Evolutionary conservation across 331 rosid genomes (phyloP), one percentile per base, ranked within the genome.

Genomic region (Malus hybrid): DNA sequence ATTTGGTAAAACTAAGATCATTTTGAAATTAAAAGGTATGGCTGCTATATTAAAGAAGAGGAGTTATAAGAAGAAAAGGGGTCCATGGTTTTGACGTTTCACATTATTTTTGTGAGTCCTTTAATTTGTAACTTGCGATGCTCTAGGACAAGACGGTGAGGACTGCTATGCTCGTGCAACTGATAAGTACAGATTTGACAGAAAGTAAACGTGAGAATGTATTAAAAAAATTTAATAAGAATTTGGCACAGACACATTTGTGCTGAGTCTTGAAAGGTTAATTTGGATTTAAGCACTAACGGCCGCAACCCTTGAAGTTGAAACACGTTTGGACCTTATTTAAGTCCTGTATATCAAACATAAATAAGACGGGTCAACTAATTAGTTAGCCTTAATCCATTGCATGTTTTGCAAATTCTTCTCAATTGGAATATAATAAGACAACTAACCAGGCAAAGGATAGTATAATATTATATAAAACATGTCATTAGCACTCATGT

Each of bases 221-320:
- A 42, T 4, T 50, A 14, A 50, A 50, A 50, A 50, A 16, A 5
- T 4, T 0, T 10, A 16, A 1, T 4, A 50, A 16, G 56, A 50
- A 2, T 16, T 50, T 15, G 56, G 56, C 19, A 50, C 6, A 50
- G 56, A 9, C 56, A 48, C 18, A 48, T 11, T 48, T 50, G 56
- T 15, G 56, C 2, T 46, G 65, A 19, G 46, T 71, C 70, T 56
- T 56, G 24, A 6, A 7, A 18, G 24, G 7, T 56, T 16, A 7
- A 56, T 28, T 59, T 44, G 56, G 39, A 20, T 33, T 6, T 64
- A 68, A 42, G 82, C 85, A 82, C 82, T 82, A 52, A 42, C 59
- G 69, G 81, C 84, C 84, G 84, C 75, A 81, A 81, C 77, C 63
- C 57, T 81, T 80, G 79, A 61, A 70, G 44, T 52, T 80, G 79